A percentile compares a stretch with the other conserved stretches of the same genome.
phyloP scores from a whole-genome alignment of 2,329 filamentous ascomycete species.

The Tetracladium maxilliforme region DNA sequence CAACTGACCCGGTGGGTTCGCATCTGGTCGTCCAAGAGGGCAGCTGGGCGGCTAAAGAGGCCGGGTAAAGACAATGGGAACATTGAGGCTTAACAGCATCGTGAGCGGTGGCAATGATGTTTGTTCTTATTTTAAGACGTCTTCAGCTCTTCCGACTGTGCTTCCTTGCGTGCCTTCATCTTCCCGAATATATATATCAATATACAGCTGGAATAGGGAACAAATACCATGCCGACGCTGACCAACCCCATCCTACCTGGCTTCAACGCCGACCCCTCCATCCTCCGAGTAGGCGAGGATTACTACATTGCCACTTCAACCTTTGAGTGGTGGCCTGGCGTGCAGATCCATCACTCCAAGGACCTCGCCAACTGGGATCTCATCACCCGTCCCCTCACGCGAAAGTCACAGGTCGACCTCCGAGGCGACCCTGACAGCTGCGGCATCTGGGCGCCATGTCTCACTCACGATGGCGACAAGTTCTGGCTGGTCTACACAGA shows the following conservation, averaged over 20 bases:
- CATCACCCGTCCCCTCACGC: conserved; percentile 27
- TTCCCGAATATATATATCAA: too few relatives aligned
- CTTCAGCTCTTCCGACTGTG: too few relatives aligned
- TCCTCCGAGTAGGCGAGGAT: conserved; percentile 28
- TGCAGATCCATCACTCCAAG: conserved; percentile 41
- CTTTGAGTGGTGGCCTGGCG: conserved; percentile 46
- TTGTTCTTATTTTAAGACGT: too few relatives aligned
- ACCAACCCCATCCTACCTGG: conserved; percentile 26
- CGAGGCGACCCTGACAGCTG: conserved; percentile 44
- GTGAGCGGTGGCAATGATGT: too few relatives aligned
- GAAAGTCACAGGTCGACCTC: conserved; percentile 37
- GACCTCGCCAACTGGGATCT: conserved; percentile 36
- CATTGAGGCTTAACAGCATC: too few relatives aligned
- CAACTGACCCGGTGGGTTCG: too few relatives aligned
- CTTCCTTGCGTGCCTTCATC: too few relatives aligned
- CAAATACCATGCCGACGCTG: too few relatives aligned
- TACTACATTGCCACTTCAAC: conserved; percentile 47
- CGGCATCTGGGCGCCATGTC: conserved; percentile 50
- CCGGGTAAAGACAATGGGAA: too few relatives aligned
- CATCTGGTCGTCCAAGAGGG: too few relatives aligned
- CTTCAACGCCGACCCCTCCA: conserved; percentile 44
- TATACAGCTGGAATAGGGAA: too few relatives aligned
- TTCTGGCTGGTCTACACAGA: conserved; percentile 54
- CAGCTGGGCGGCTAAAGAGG: too few relatives aligned
- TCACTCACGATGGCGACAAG: conserved; percentile 41